Conservation (phyloP, 2,329 filamentous ascomycete species). For the Microcyclospora pomicola region DNA sequence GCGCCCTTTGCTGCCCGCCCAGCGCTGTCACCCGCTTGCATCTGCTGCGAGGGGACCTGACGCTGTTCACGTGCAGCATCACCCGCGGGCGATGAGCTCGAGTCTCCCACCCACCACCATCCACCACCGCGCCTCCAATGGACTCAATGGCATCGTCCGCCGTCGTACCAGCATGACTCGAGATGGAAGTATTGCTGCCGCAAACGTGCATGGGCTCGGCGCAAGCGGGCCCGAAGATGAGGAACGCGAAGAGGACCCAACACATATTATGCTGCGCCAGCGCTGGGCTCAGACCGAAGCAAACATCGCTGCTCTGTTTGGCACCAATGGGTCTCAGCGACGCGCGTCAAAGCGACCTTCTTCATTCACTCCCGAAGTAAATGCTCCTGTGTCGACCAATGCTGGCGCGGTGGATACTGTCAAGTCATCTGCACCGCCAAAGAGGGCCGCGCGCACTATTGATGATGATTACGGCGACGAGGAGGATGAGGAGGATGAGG, state of each 20-base stretch:
- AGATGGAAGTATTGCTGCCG: conserved; percentile 26
- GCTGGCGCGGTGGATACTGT: conserved; percentile 21
- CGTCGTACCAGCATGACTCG: conserved; percentile 32
- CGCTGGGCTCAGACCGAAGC: conserved; percentile 65
- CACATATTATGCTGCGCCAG: conserved; percentile 51
- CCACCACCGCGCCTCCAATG: conserved; percentile 23
- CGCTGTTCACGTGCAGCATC: background rate
- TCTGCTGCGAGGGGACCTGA: conserved; percentile 3
- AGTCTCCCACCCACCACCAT: conserved; percentile 28
- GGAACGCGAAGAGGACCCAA: conserved; percentile 33
- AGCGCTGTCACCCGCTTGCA: background rate
- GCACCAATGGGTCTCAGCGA: conserved; percentile 24
- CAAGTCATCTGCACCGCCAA: conserved; percentile 39
- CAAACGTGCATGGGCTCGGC: conserved; percentile 13
- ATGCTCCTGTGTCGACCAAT: conserved; percentile 6
- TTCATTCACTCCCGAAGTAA: conserved; percentile 1
- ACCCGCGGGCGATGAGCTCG: conserved; percentile 16
- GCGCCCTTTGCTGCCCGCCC: background rate
- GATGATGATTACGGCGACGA: conserved; percentile 80
- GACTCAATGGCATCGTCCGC: conserved; percentile 23
- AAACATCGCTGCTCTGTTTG: conserved; percentile 64
- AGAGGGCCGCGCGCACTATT: conserved; percentile 64
- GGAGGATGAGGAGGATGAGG: conserved; percentile 40
- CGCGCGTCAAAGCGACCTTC: conserved; percentile 11
- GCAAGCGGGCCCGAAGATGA: conserved; percentile 23